These are phyloP conservation scores for Geranomyces variabilis DNA, from an alignment of 192 early-diverging fungal species.

Conservation along the genomic window DNA sequence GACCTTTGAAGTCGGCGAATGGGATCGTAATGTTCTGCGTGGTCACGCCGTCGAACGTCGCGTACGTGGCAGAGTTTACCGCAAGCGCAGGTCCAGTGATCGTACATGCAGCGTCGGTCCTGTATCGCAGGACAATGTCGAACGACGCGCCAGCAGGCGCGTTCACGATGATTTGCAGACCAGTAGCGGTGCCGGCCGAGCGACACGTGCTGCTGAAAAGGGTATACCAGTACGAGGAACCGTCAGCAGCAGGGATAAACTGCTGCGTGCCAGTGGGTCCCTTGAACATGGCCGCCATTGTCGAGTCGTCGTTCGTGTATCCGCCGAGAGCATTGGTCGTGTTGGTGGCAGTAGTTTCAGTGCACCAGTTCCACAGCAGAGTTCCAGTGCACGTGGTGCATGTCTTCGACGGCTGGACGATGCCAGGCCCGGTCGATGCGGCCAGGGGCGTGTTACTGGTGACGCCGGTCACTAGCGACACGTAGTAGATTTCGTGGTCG, in stretches of 20 bases:
- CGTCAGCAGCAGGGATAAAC: neutral
- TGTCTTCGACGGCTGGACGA: neutral
- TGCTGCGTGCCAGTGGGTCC: neutral
- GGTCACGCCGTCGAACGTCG: neutral
- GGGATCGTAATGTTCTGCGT: neutral
- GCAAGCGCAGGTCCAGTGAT: neutral
- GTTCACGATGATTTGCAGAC: neutral
- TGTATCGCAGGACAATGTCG: neutral
- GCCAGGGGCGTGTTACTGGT: neutral
- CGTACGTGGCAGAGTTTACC: neutral
- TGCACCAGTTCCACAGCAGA: neutral
- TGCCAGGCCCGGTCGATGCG: neutral
- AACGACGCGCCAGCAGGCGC: slow-evolving; percentile 7
- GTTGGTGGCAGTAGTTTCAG: neutral
- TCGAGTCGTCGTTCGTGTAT: neutral
- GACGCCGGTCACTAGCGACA: neutral
- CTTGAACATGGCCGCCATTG: neutral
- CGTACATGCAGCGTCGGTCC: neutral
- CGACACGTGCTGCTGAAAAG: neutral
- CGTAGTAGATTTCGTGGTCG: neutral
- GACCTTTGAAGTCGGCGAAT: neutral
- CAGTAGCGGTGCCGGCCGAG: neutral
- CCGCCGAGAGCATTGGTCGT: slow-evolving; percentile 1
- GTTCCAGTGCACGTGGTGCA: neutral
- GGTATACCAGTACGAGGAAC: slow-evolving; percentile 6